Base-by-base conservation (phyloP, 192 early-diverging fungal genomes). In the Ramicandelaber brevisporus region DNA sequence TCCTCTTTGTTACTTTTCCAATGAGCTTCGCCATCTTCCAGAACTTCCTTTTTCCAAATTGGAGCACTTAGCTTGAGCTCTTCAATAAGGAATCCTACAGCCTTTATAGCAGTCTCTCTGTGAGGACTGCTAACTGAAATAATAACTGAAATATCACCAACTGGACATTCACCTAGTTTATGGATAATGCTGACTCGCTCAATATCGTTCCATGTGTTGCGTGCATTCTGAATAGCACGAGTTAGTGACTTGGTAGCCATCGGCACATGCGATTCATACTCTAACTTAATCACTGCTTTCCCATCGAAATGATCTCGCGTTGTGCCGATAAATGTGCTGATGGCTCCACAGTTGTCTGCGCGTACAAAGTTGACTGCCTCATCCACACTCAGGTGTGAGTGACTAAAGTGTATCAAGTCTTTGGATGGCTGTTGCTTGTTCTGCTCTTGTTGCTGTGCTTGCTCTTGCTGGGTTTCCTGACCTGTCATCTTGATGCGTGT, bases 1-100 rank as follows among this genome's bases (percentile, higher is more conserved):
- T 29, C 13, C 19, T 62, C 53, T n/a, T n/a, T n/a, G 38, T 66
- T 66, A 21, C 54, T 59, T 38, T 78, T 82, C 78, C 78, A 82
- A 1, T 47, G 38, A 12, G 15, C 58, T 14, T 65, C 65, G 2
- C 81, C 88, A 37, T 81, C 82, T 6, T 59, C 59, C 36, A 89
- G 77, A 2, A 75, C 37, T 44, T 96, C 89, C 42, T 78, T 79
- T 40, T 96, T 96, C 89, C 89, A 96, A 21, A 96, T 79, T 2
- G 85, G 85, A 30, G 76, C 64, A 11, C 59, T 46, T 0, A 46
- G 64, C 46, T 96, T 96, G n/a, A 96, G 55, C 29, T 81, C 63
- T 32, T 96, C 72, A 29, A 96, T 82, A 24, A 96, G 51, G 55
- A 65, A 88, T 21, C 64, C 67, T 0, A 70, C 61, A 1, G 82